Base-by-base conservation (phyloP, 228 moss, liverwort and hornwort species). In the Sphagnum fallax region DNA sequence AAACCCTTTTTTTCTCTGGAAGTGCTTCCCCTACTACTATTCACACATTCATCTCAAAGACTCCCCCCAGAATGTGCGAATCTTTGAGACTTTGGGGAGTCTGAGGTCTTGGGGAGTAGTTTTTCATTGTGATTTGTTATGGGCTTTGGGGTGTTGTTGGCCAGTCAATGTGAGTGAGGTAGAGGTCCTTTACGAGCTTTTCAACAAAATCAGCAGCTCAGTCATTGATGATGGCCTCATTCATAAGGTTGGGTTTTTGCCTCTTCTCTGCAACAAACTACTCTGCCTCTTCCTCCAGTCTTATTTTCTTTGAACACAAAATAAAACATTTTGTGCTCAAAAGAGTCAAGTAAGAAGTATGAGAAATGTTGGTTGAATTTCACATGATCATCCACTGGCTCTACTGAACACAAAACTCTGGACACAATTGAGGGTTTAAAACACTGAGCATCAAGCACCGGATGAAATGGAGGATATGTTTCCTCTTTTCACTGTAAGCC, bases 171-270 rank as follows among this genome's bases (percentile, higher is more conserved):
- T 91, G 10, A 78, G 79, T 70, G 92, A 91, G 65, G 95, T 96
- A 73, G 95, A 96, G 73, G 89, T 89, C 68, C 73, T 92, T 73
- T 96, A 79, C 79, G 91, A 92, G 52, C 84, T 92, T 47, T 96
- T 96, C 74, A 92, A 84, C 78, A 89, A 81, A 74, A 84, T 96
- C 61, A 89, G 92, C 82, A 85, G 86, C 65, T 89, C 86, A 16
- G 88, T 96, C 18, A 81, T 96, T 51, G 77, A 91, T 70, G 92
- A 96, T 66, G 92, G 89, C 51, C 89, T 96, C 48, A 96, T 96
- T 65, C 92, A 96, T 75, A 96, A 91, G 92, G 95, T 89, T 71
- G 16, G 16, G 59, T 47, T 49, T 16, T 53, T 4, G 52, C 11
- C 14, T 51, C 47, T 16, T 32, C 47, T 16, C 16, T 64, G 10